Evolutionary conservation across 371 early-diverging fungal genomes (phyloP), one percentile per base, ranked within the genome.

Genomic region (Globomyces sp.): DNA sequence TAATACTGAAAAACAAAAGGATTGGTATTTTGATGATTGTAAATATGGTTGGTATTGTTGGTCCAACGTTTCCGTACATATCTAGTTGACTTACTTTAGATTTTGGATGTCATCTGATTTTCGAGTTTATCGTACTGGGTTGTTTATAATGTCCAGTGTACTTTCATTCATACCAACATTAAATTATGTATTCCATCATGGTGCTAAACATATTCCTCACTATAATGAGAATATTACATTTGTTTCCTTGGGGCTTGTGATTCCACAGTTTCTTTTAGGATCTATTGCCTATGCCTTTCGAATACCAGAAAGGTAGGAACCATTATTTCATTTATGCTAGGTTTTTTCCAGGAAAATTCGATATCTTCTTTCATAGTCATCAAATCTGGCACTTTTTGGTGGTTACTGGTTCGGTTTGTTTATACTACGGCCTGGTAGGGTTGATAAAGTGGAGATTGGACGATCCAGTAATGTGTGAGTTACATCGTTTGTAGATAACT

Each of bases 341-440:
- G 58, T 83, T 82, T 84, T 80, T 72, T 66, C 89, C 88, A 4
- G 52, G 52, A 8, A 75, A 74, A 59, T 87, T 86, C 62, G 87
- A 89, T 71, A 73, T 84, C 60, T 80, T 79, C 87, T 74, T 74
- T 53, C 83, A 91, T 2, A 92, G 93, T 41, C 96, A 96, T 75
- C 95, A 94, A 77, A 93, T 96, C 57, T 95, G 92, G 66, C 96
- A 96, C 66, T 45, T 89, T 1, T 86, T 88, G 63, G 95, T 95
- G 0, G 79, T 94, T 3, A 67, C 85, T n/a, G 96, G 92, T 3
- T 85, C 92, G 5, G 52, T 82, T 0, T 60, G 63, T 42, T 34
- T 74, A 2, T 65, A 71, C 48, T 55, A 60, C 59, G 69, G 48
- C 8, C 39, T 60, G 3, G 48, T 60, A 4, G 61, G 61, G 3